Base-by-base conservation (phyloP, 176 grass and related monocot genomes). In the Oryza australiensis region DNA sequence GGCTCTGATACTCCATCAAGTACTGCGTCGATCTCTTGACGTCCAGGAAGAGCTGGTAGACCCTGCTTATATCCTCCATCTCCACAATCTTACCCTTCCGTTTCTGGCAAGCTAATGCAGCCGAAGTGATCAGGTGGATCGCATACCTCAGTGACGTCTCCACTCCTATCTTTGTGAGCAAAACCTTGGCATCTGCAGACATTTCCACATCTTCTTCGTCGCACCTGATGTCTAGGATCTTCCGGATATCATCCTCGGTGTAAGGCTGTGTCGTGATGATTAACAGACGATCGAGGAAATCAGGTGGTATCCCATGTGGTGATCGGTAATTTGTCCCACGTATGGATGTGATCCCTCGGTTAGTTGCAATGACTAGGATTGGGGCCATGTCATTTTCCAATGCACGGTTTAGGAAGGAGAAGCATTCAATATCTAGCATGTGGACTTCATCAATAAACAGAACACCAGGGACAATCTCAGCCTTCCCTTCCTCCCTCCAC, bases 401-500 rank as follows among this genome's bases (percentile, higher is more conserved):
- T 23, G 89, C 91, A 12, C 93, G 81, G 69, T 95, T 99, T 10
- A 99, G 93, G 85, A 99, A 99, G 46, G 96, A 95, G 77, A 99
- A 95, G 15, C 93, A 99, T 57, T 98, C 93, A 2, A 98, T 93
- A 63, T 99, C 96, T 5, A 99, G 96, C 89, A 99, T 99, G 80
- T 99, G 96, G 27, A 93, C 96, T 82, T 99, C 93, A 74, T 99
- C 93, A 9, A 99, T 92, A 72, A 95, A 99, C 18, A 99, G 80
- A 67, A 99, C 96, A 12, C 96, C 96, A 46, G 96, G 96, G 2
- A 93, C 87, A 27, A 99, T 99, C 57, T 99, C 96, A 26, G 96
- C 93, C 80, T 99, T 95, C 16, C 96, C 96, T 86, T 99, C 96
- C 79, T 95, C 96, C 57, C 89, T 93, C 96, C 96, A 99, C 83